phyloP scores from a whole-genome alignment of 2,329 filamentous ascomycete species.

The Didymosphaeria variabile region DNA sequence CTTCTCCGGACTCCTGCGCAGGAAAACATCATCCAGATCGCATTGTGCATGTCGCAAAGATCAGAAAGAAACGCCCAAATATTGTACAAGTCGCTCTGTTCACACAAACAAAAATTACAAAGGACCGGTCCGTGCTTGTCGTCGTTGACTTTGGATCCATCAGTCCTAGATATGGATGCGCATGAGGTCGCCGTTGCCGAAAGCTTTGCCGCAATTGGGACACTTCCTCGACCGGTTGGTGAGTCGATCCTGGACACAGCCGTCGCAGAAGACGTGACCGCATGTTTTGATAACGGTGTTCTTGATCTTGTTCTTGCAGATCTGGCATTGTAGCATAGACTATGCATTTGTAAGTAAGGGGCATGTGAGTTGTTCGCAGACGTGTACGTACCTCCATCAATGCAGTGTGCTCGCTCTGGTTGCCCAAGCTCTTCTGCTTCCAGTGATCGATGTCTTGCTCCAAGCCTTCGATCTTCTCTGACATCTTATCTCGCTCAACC shows the following conservation, averaged over 20 bases:
- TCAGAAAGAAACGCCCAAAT: neutral
- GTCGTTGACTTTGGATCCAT: constrained; percentile 2
- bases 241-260: constrained; percentile 89
- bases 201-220: constrained; percentile 90
- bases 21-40: neutral
- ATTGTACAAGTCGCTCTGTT: constrained; percentile 11
- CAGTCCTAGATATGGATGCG: constrained; percentile 48
- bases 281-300: constrained; percentile 93
- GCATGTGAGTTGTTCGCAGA: constrained; percentile 25
- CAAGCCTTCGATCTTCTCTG: constrained; percentile 77
- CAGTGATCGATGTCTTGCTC: constrained; percentile 86
- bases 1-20: neutral
- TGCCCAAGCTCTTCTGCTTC: constrained; percentile 83
- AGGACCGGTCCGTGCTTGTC: neutral
- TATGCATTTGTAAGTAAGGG: constrained; percentile 18
- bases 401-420: constrained; percentile 83
- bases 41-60: neutral
- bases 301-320: constrained; percentile 93
- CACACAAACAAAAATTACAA: constrained; percentile 1
- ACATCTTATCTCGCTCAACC: constrained; percentile 80
- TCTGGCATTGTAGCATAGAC: constrained; percentile 82
- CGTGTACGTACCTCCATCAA: constrained; percentile 82
- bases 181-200: constrained; percentile 92
- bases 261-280: constrained; percentile 91
- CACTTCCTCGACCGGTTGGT: constrained; percentile 93